Conservation (phyloP, 1,139 yeast species). For the Nakaseomyces glabratus region DNA sequence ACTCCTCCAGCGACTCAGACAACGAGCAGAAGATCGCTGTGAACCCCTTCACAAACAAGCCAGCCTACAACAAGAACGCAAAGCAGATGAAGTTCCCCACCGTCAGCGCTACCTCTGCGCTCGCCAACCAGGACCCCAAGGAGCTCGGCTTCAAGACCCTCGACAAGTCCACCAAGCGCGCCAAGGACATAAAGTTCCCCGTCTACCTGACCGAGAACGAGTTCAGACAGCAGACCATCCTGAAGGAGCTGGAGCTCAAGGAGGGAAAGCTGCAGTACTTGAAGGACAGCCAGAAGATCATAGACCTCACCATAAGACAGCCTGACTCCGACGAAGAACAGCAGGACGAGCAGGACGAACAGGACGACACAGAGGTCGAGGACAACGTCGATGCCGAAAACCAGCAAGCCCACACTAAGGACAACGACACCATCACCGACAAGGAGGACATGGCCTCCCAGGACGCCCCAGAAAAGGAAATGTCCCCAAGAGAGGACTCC, state of each 20-base stretch:
- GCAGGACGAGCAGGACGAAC: conserved; percentile 34
- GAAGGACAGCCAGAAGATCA: conserved; percentile 20
- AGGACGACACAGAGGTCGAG: conserved; percentile 29
- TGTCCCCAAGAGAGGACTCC: conserved; percentile 3
- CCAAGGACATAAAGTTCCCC: conserved; percentile 26
- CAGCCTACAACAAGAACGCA: conserved; percentile 14
- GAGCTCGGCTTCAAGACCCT: conserved; percentile 22
- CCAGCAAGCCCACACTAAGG: conserved; percentile 76
- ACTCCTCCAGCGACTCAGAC: conserved; percentile 2
- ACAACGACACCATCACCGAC: conserved; percentile 29
- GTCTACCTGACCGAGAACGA: conserved; percentile 22
- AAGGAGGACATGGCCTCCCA: conserved; percentile 43
- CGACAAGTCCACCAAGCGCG: conserved; percentile 16
- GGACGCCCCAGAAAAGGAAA: no score
- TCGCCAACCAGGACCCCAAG: conserved; percentile 13
- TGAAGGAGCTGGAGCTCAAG: conserved; percentile 20
- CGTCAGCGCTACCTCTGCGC: conserved; percentile 21
- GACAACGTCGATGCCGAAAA: conserved; percentile 29
- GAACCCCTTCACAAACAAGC: neutral
- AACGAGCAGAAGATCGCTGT: neutral
- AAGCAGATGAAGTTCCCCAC: conserved; percentile 24
- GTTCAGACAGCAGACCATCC: conserved; percentile 17
- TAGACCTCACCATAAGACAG: conserved; percentile 11
- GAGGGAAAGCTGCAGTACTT: conserved; percentile 20
- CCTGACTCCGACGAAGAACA: conserved; percentile 45